Conservation (phyloP, 2,329 filamentous ascomycete genomes). For the Sclerotinia spermophila region DNA sequence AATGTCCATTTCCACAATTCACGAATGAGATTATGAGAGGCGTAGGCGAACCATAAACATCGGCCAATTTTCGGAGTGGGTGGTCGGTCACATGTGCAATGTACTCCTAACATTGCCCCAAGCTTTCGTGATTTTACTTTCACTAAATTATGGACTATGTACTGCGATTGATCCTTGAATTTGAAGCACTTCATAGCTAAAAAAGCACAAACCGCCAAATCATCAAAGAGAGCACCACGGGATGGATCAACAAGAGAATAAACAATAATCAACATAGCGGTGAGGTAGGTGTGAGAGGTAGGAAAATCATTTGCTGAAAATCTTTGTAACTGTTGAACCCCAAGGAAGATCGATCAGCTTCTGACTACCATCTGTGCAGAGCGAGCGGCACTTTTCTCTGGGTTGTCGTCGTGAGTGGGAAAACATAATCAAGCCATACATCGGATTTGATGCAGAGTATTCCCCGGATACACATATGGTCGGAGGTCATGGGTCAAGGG, state of each 20-base stretch:
- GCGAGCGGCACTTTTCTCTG: not conserved
- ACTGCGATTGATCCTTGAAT: not conserved
- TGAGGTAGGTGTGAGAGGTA: not conserved
- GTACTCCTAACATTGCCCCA: not conserved
- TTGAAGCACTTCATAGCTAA: too few species aligned
- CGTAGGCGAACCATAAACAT: not conserved
- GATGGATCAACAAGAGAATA: not conserved
- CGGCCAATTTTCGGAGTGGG: not conserved
- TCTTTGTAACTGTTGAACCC: not conserved
- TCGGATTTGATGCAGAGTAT: not conserved
- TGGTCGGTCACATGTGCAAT: not conserved
- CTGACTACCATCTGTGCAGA: not conserved
- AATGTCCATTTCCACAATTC: not conserved
- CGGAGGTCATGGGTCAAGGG: not conserved
- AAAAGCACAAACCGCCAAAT: not conserved
- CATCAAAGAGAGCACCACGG: not conserved
- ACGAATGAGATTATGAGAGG: not conserved
- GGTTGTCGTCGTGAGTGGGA: not conserved
- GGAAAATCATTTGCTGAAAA: not conserved
- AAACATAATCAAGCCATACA: not conserved
- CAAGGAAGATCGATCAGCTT: not conserved
- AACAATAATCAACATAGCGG: slow-evolving; percentile 6
- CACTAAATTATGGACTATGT: not conserved
- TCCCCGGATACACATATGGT: slow-evolving; percentile 1
- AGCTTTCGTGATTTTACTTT: not conserved